Evolutionary conservation across 2,329 filamentous ascomycete genomes (phyloP).

Genomic region (Penicillium fuscoglaucum): DNA sequence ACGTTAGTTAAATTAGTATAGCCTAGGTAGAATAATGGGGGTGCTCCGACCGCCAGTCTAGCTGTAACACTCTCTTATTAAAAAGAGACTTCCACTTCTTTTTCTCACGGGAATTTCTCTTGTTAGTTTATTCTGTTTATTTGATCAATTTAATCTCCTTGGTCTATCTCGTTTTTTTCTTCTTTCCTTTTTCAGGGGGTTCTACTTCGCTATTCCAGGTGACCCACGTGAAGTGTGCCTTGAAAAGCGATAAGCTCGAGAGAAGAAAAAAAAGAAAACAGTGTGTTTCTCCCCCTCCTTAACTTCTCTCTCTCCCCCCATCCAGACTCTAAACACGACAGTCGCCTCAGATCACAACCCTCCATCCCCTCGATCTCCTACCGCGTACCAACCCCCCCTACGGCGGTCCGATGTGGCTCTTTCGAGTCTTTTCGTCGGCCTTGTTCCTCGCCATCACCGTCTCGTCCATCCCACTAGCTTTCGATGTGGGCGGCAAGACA

Average conservation of each 20-base stretch:
- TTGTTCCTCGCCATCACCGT: conserved; percentile 89
- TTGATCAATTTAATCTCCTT: neutral
- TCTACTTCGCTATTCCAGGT: neutral
- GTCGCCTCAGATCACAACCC: neutral
- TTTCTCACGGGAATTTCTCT: neutral
- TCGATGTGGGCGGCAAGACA: conserved; percentile 94
- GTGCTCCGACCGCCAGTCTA: conserved; percentile 3
- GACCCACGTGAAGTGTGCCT: conserved; percentile 3
- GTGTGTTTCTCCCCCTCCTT: neutral
- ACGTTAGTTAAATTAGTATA: neutral
- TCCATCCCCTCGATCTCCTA: conserved; percentile 9
- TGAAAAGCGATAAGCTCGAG: neutral
- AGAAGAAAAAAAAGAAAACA: neutral
- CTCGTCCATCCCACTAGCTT: conserved; percentile 92
- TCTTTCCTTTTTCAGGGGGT: neutral
- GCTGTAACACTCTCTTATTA: conserved; percentile 1
- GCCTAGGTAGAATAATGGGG: neutral
- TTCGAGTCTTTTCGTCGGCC: conserved; percentile 75
- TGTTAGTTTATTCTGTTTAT: no score
- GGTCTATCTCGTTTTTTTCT: neutral
- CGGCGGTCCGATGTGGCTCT: conserved; percentile 69
- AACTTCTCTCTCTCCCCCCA: neutral
- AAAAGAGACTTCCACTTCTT: conserved; percentile 1
- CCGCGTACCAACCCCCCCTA: conserved; percentile 30
- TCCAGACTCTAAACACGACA: conserved; percentile 1